Evolutionary conservation across 2,329 filamentous ascomycete species (phyloP).

Genomic region (Penicillium sp.): DNA sequence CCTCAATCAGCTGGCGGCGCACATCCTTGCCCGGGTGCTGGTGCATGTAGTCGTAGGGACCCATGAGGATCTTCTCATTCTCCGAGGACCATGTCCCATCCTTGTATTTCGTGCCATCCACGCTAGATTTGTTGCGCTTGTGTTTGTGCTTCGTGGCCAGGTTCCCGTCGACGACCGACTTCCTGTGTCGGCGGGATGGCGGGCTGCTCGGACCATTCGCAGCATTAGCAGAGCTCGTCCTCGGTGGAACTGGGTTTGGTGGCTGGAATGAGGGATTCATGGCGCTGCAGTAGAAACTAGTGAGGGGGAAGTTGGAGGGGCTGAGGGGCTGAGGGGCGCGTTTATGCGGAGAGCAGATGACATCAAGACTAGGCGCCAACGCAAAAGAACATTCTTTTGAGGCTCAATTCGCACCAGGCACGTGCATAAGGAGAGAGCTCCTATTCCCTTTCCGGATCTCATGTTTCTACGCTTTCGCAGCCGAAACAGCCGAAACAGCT

Average conservation of each 20-base stretch:
- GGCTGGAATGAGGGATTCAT: conserved; percentile 43
- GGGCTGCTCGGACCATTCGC: conserved; percentile 12
- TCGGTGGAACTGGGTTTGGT: conserved; percentile 66
- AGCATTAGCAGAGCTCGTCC: conserved; percentile 63
- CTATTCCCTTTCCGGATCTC: neutral
- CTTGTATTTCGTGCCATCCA: conserved; percentile 38
- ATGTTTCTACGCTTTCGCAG: neutral
- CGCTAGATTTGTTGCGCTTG: conserved; percentile 35
- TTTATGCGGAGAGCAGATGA: conserved; percentile 4
- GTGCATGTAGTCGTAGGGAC: conserved; percentile 45
- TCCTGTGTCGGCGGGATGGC: conserved; percentile 6
- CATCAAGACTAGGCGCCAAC: conserved; percentile 3
- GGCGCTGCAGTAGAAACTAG: conserved; percentile 12
- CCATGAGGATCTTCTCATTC: conserved; percentile 43
- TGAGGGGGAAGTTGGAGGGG: conserved; percentile 18
- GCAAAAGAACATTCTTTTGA: neutral
- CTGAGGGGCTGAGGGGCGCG: neutral
- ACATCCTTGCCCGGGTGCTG: conserved; percentile 46
- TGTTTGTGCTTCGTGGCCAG: conserved; percentile 29
- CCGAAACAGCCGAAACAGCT: neutral
- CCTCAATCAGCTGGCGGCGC: conserved; percentile 42
- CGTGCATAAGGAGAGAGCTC: neutral
- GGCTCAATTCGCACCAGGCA: neutral
- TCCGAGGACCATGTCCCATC: conserved; percentile 36
- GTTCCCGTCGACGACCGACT: conserved; percentile 54